Evolutionary conservation across 805 yeast genomes (phyloP).

Genomic region (Blastobotrys robertii): DNA sequence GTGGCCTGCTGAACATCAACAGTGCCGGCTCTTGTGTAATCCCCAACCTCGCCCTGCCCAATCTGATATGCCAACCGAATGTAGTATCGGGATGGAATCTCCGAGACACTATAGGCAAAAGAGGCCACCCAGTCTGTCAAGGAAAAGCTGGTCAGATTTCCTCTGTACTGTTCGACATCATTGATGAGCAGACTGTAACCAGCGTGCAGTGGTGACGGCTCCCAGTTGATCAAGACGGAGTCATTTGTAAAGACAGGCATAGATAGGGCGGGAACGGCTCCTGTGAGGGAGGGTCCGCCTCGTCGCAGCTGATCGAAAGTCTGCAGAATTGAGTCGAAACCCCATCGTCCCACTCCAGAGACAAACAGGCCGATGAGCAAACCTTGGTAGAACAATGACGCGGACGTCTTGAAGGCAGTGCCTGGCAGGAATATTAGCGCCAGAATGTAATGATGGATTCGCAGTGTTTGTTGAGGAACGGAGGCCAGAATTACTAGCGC

Average conservation of each 20-base stretch:
- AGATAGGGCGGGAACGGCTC: slow-evolving; percentile 22
- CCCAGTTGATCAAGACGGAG: slow-evolving; percentile 14
- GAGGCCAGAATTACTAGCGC: slow-evolving; percentile 35
- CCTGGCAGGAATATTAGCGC: slow-evolving; percentile 78
- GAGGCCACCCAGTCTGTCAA: slow-evolving; percentile 27
- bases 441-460: slow-evolving; percentile 72
- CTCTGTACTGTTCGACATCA: slow-evolving; percentile 70
- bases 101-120: slow-evolving; percentile 1
- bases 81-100: slow-evolving; percentile 9
- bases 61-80: slow-evolving; percentile 17
- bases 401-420: slow-evolving; percentile 44
- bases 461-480: slow-evolving; percentile 56
- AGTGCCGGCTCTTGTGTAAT: slow-evolving; percentile 16
- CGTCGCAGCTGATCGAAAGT: slow-evolving; percentile 57
- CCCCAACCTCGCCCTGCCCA: slow-evolving; percentile 11
- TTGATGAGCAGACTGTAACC: slow-evolving; percentile 58
- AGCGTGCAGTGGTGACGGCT: slow-evolving; percentile 5
- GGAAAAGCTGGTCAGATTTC: slow-evolving; percentile 38
- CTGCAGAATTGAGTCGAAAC: slow-evolving; percentile 80
- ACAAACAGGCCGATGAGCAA: slow-evolving; percentile 68
- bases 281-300: slow-evolving; percentile 46
- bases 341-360: slow-evolving; percentile 90
- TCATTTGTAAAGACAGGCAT: slow-evolving; percentile 9
- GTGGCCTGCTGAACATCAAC: slow-evolving; percentile 8
- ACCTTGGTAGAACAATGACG: slow-evolving; percentile 63